Evolutionary conservation across 1,284 basidiomycete genomes (phyloP).

Genomic region (Peniophora sp.): DNA sequence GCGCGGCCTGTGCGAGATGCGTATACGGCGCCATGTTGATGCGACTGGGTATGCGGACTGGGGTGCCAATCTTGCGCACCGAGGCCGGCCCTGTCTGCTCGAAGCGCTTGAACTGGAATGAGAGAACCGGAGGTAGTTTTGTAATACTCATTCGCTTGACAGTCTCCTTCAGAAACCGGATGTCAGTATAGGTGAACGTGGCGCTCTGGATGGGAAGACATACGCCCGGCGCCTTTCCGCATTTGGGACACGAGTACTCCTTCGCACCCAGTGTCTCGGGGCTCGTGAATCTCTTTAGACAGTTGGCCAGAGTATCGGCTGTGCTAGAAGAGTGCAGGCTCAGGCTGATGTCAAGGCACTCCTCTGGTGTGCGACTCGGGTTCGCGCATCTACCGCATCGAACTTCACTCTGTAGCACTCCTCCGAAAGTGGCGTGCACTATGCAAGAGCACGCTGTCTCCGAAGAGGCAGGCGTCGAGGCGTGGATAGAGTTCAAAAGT

Average conservation of each 20-base stretch:
- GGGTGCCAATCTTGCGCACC: conserved; percentile 81
- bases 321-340: conserved; percentile 51
- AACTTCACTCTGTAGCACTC: conserved; percentile 83
- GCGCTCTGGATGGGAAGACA: conserved; percentile 14
- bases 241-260: conserved; percentile 70
- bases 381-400: conserved; percentile 76
- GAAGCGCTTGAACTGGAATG: conserved; percentile 97
- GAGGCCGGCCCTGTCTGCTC: conserved; percentile 71
- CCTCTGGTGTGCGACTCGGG: conserved; percentile 77
- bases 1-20: conserved; percentile 46
- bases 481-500: conserved; percentile 78
- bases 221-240: conserved; percentile 59
- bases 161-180: conserved; percentile 41
- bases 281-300: conserved; percentile 72
- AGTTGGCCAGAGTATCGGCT: conserved; percentile 56
- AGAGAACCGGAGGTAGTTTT: conserved; percentile 84
- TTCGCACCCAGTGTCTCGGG: conserved; percentile 67
- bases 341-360: conserved; percentile 87
- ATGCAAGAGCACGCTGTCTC: conserved; percentile 83
- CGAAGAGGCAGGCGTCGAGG: conserved; percentile 64
- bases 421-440: conserved; percentile 87
- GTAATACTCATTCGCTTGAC: conserved; percentile 81
- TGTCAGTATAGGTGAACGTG: conserved; percentile 8
- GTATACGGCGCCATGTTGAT: conserved; percentile 89
- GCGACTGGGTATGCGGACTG: conserved; percentile 75